phyloP scores from a whole-genome alignment of 768 basidiomycete genomes.

The Suillus decipiens region DNA sequence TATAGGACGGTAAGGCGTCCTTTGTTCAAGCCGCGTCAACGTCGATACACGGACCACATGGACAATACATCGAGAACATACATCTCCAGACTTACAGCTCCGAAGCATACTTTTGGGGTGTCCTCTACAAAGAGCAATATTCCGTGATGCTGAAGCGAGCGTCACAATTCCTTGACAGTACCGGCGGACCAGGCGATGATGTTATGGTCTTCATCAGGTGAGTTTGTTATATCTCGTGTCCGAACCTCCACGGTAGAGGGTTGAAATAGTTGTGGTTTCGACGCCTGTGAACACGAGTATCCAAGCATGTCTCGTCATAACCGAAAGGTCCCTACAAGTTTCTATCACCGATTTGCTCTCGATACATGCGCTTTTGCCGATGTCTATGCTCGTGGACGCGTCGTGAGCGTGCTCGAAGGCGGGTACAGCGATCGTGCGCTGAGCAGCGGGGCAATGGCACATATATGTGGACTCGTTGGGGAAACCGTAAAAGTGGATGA shows the following conservation, averaged over 20 bases:
- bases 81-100: slow-evolving; percentile 76
- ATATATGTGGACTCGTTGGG: slow-evolving; percentile 64
- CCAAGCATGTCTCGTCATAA: slow-evolving; percentile 89
- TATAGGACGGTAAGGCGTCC: slow-evolving; percentile 75
- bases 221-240: slow-evolving; percentile 15
- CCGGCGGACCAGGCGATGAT: slow-evolving; percentile 64
- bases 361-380: slow-evolving; percentile 71
- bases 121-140: slow-evolving; percentile 70
- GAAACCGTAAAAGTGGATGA: slow-evolving; percentile 34
- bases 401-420: slow-evolving; percentile 92
- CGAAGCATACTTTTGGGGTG: slow-evolving; percentile 73
- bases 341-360: slow-evolving; percentile 80
- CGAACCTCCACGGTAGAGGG: neutral
- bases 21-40: slow-evolving; percentile 88
- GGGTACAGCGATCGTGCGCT: slow-evolving; percentile 93
- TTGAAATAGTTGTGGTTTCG: slow-evolving; percentile 79
- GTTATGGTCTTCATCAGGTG: slow-evolving; percentile 88
- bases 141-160: slow-evolving; percentile 65
- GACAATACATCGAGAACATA: slow-evolving; percentile 86
- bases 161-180: slow-evolving; percentile 65
- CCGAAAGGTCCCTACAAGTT: slow-evolving; percentile 84
- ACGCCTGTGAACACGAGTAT: slow-evolving; percentile 92
- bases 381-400: slow-evolving; percentile 59
- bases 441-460: slow-evolving; percentile 80
- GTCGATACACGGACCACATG: slow-evolving; percentile 75